Evolutionary conservation across 345 rosid genomes (phyloP), one percentile per base, ranked within the genome.

Genomic region (Salix caprea): DNA sequence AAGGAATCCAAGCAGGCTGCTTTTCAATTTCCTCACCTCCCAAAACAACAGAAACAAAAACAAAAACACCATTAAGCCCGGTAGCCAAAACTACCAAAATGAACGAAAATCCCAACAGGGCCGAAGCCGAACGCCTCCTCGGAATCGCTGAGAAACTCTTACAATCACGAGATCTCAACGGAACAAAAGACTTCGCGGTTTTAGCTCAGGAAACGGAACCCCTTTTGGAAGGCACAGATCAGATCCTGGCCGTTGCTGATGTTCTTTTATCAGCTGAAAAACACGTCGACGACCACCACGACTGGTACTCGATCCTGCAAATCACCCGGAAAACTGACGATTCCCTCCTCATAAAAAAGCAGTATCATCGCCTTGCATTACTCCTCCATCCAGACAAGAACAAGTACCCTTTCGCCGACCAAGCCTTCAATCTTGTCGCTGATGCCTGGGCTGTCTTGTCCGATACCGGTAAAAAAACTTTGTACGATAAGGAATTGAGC

Each of bases 371-470:
- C 34, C 89, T 93, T 32, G 96, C 97, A 61, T 87, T 95, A 23
- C 97, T 91, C 37, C 91, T 95, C 52, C 99, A 92, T 78, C 96
- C 98, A 0, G 98, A 96, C 83, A 93, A 96, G 80, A 96, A 92
- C 83, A 86, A 85, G 78, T 87, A 72, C 83, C 87, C 91, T 23
- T 88, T 72, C 78, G 89, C 98, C 13, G 93, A 91, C 68, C 91
- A 92, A 24, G 98, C 98, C 10, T 96, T 96, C 84, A 85, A 84
- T 79, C 91, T 92, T 71, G 98, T 92, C 13, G 87, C 88, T 1
- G 96, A 89, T 54, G 96, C 99, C 19, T 92, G 98, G 98, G 86
- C 90, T 2, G 92, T 96, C 15, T 67, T 93, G 11, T 91, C 96
- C 6, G 91, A 89, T 46, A 26, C 87, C 1, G 32, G 82, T 1